Percentiles rank a stretch among this genome's conserved stretches.
Evolutionary conservation across 805 yeast genomes (phyloP).

Genomic region (Pichia cabralensis): DNA sequence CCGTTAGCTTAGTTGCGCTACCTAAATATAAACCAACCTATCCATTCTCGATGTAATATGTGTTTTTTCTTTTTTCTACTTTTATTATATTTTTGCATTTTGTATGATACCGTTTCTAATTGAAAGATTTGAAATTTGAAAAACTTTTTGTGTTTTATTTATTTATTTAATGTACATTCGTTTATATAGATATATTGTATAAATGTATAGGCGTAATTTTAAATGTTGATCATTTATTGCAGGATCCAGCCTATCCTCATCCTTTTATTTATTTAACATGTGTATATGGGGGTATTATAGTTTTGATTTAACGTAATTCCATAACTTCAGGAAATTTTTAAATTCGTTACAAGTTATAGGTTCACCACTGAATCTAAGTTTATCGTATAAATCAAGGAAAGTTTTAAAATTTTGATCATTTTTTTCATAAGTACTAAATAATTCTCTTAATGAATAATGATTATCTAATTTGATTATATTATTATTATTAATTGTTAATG

Average conservation of each 20-base stretch:
- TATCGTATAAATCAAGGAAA: slow-evolving; percentile 52
- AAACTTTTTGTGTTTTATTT: too few species aligned
- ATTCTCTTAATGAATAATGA: slow-evolving; percentile 16
- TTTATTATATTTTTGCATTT: too few species aligned
- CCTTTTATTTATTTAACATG: too few species aligned
- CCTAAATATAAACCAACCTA: too few species aligned
- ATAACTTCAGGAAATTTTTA: slow-evolving; percentile 43
- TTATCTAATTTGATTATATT: slow-evolving; percentile 15
- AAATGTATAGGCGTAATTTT: too few species aligned
- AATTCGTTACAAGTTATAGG: slow-evolving; percentile 52
- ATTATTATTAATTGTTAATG: slow-evolving; percentile 13
- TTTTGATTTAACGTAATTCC: slow-evolving; percentile 16
- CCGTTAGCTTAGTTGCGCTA: slow-evolving; percentile 9
- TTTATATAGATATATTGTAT: background rate
- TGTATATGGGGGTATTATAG: too few species aligned
- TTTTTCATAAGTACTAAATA: slow-evolving; percentile 21
- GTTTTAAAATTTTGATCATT: slow-evolving; percentile 12
- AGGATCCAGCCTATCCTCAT: too few species aligned
- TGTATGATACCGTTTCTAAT: too few species aligned
- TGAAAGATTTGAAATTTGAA: too few species aligned
- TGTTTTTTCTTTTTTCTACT: slow-evolving; percentile 25
- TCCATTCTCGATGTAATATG: too few species aligned
- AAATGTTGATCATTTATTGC: too few species aligned
- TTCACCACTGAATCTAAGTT: slow-evolving; percentile 54
- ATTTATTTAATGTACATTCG: too few species aligned